A percentile compares a stretch with the other conserved stretches of the same genome.
Conservation (phyloP, 768 basidiomycete genomes). For the Lactarius indigo region DNA sequence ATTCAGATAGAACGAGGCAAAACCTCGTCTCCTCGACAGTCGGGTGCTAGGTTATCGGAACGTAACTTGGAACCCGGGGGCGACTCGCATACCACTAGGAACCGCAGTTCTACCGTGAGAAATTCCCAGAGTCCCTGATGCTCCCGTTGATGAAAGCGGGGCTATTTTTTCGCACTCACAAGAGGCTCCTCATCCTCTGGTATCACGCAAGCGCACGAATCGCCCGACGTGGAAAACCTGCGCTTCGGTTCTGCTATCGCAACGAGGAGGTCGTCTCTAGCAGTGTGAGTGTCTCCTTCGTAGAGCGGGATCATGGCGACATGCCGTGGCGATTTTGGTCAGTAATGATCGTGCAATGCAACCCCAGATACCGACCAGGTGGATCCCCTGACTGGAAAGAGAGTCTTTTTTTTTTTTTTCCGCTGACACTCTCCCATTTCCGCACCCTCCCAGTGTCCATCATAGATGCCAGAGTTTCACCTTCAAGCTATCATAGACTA, state of each 20-base stretch:
- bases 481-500: too few species aligned
- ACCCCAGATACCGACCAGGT: too few species aligned
- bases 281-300: background rate
- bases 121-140: conserved; percentile 1
- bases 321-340: conserved; percentile 2
- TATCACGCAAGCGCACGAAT: conserved; percentile 6
- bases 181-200: conserved; percentile 15
- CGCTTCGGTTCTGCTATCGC: background rate
- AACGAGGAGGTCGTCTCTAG: background rate
- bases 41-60: background rate
- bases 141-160: conserved; percentile 1
- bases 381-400: conserved; percentile 3
- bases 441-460: background rate
- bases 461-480: background rate
- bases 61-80: background rate
- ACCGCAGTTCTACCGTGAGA: background rate
- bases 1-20: background rate
- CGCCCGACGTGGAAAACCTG: conserved; percentile 5
- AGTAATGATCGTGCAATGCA: background rate
- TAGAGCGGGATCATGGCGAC: background rate
- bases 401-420: conserved; percentile 5
- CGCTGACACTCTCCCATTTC: conserved; percentile 8
- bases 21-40: background rate
- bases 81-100: too few species aligned
- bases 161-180: conserved; percentile 1